A percentile compares a stretch with the other conserved stretches of the same genome.
phyloP scores from a whole-genome alignment of 2,329 filamentous ascomycete genomes.

The Claviceps sorghi region DNA sequence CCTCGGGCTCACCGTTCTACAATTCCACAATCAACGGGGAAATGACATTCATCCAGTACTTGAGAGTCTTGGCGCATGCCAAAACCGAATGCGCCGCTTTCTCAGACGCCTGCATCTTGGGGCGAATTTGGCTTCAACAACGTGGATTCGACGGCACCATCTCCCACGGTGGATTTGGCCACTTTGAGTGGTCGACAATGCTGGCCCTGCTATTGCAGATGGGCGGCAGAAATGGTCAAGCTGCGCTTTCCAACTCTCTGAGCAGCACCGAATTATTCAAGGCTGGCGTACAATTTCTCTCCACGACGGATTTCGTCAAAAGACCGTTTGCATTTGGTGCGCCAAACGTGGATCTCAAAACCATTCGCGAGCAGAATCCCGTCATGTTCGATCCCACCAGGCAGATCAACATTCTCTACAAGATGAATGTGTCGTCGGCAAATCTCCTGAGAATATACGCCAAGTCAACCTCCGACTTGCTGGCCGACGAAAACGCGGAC shows the following conservation, averaged over 20 bases:
- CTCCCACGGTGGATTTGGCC: constrained; percentile 72
- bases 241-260: constrained; percentile 62
- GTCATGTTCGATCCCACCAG: constrained; percentile 64
- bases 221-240: constrained; percentile 57
- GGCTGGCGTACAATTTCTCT: constrained; percentile 76
- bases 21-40: constrained; percentile 76
- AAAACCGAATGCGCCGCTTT: constrained; percentile 58
- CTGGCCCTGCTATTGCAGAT: constrained; percentile 67
- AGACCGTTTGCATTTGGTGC: constrained; percentile 43
- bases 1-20: constrained; percentile 61
- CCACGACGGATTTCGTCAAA: constrained; percentile 54
- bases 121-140: constrained; percentile 78
- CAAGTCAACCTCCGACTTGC: constrained; percentile 54
- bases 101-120: constrained; percentile 71
- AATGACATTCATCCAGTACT: constrained; percentile 55
- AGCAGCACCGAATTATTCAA: constrained; percentile 93
- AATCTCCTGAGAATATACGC: constrained; percentile 59
- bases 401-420: constrained; percentile 71
- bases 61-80: constrained; percentile 59
- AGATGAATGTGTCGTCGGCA: constrained; percentile 82
- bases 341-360: constrained; percentile 18
- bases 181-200: constrained; percentile 79
- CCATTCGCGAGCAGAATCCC: constrained; percentile 36
- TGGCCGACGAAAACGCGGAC: constrained; percentile 59
- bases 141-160: constrained; percentile 60